Conservation (phyloP, 306 rosid genomes). For the Ochetophila trinervis region DNA sequence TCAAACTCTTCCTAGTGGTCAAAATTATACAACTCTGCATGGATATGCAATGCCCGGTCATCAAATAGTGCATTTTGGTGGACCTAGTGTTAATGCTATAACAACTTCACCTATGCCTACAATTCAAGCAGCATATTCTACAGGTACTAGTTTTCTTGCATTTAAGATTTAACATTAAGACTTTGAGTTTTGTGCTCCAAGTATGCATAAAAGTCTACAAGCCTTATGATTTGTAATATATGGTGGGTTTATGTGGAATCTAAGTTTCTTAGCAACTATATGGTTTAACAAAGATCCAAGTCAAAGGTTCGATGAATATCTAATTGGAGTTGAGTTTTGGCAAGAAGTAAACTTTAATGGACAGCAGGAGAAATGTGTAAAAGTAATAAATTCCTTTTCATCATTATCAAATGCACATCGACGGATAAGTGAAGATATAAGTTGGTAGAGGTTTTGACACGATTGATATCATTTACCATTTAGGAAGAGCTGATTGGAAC, state of each 20-base stretch:
- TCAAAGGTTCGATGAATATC: no score
- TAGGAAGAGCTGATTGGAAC: slow-evolving; percentile 13
- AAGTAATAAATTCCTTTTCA: no score
- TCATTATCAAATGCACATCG: not conserved
- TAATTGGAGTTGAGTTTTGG: no score
- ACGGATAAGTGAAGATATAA: slow-evolving; percentile 4
- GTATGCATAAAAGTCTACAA: no score
- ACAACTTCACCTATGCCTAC: slow-evolving; percentile 74
- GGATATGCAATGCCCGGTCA: slow-evolving; percentile 80
- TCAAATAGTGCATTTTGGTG: slow-evolving; percentile 79
- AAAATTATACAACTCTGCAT: slow-evolving; percentile 66
- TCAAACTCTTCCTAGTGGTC: slow-evolving; percentile 73
- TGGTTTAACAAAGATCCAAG: no score
- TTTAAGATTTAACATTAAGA: not conserved
- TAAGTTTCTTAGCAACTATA: no score
- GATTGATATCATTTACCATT: not conserved
- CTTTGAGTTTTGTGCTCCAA: not conserved
- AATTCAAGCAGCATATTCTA: slow-evolving; percentile 76
- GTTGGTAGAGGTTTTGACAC: slow-evolving; percentile 4
- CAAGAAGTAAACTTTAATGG: no score
- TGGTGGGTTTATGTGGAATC: no score
- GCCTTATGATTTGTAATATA: no score
- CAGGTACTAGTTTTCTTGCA: slow-evolving; percentile 40
- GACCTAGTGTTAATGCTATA: slow-evolving; percentile 64
- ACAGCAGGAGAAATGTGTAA: no score